phyloP scores from a whole-genome alignment of 768 basidiomycete genomes.

The Panellus pusillus region DNA sequence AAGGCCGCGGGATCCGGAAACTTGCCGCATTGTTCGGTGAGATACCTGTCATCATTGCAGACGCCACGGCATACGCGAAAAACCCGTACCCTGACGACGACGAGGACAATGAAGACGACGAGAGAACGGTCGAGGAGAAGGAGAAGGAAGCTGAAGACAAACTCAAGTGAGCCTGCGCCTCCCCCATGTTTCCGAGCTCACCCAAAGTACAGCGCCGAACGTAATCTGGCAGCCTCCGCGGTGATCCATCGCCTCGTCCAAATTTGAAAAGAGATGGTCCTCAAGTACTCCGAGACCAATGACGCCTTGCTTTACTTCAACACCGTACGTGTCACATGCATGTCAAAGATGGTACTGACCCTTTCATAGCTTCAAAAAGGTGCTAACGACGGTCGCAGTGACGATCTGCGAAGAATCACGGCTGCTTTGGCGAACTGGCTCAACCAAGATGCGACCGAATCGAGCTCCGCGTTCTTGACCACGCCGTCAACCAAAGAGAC shows the following conservation, averaged over 20 bases:
- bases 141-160: not conserved
- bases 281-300: no score
- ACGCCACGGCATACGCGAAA: not conserved
- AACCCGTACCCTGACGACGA: conserved; percentile 1
- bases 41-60: not conserved
- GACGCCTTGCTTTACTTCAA: no score
- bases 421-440: not conserved
- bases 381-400: conserved; percentile 4
- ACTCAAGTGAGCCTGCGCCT: not conserved
- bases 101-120: not conserved
- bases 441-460: no score
- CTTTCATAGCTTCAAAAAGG: not conserved
- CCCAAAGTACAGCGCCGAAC: not conserved
- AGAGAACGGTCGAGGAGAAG: not conserved
- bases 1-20: not conserved
- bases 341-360: no score
- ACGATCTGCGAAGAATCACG: not conserved
- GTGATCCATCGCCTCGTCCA: not conserved
- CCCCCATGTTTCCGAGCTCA: not conserved
- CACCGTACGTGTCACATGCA: no score
- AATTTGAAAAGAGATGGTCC: not conserved
- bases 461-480: no score
- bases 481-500: no score
- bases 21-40: conserved; percentile 7
- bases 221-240: conserved; percentile 1